Conservation (phyloP, 2,329 filamentous ascomycete genomes). For the Salinomyces thailandicus region DNA sequence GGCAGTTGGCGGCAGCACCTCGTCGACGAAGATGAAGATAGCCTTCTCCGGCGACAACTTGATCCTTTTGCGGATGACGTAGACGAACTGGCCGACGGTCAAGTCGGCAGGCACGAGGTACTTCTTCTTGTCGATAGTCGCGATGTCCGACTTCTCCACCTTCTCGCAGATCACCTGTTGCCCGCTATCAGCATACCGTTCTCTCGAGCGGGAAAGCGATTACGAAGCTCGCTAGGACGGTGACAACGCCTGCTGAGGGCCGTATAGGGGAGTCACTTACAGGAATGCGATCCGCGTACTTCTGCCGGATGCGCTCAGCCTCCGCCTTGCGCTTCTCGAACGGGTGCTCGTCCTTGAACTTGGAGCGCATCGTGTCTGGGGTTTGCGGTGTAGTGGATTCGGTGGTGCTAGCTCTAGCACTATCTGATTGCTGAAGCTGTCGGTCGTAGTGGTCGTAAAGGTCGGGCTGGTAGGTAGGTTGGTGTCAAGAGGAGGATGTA, state of each 20-base stretch:
- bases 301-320: slow-evolving; percentile 97
- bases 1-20: slow-evolving; percentile 90
- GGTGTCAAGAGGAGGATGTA: not conserved
- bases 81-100: slow-evolving; percentile 98
- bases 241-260: no score
- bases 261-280: no score
- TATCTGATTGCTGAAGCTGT: not conserved
- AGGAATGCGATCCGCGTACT: slow-evolving; percentile 96
- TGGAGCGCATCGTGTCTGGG: slow-evolving; percentile 73
- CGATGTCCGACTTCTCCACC: slow-evolving; percentile 98
- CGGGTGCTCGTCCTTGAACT: slow-evolving; percentile 91
- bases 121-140: slow-evolving; percentile 99
- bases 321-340: slow-evolving; percentile 99
- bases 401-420: not conserved
- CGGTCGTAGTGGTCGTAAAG: no score
- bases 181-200: not conserved
- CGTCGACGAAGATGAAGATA: slow-evolving; percentile 99
- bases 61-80: slow-evolving; percentile 99
- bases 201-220: no score
- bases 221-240: no score
- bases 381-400: not conserved
- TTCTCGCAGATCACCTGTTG: slow-evolving; percentile 95
- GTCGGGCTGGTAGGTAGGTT: not conserved
- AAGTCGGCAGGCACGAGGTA: slow-evolving; percentile 95
- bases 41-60: slow-evolving; percentile 99